Conservation (phyloP, 1,139 yeast genomes). For the Lodderomyces orthopsilosis region DNA sequence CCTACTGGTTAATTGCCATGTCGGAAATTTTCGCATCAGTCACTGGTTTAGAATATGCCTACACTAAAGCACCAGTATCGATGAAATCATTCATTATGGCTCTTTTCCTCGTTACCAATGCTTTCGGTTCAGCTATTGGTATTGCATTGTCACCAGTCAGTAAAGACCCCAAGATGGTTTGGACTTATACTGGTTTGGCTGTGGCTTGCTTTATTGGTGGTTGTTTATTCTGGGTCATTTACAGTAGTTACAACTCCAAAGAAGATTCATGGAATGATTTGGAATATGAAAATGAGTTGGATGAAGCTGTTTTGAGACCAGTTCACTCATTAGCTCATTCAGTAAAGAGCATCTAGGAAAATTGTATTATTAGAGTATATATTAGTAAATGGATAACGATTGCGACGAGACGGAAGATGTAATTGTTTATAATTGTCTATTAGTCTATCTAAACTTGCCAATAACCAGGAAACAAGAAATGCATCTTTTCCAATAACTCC, state of each 20-base stretch:
- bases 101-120: conserved; percentile 58
- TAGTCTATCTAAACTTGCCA: conserved; percentile 39
- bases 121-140: conserved; percentile 70
- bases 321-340: conserved; percentile 19
- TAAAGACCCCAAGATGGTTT: conserved; percentile 63
- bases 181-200: conserved; percentile 66
- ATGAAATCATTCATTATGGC: conserved; percentile 71
- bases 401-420: background rate
- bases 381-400: too few species aligned
- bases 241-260: conserved; percentile 52
- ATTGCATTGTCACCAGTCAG: conserved; percentile 68
- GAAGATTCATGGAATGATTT: conserved; percentile 63
- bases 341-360: conserved; percentile 9
- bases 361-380: background rate
- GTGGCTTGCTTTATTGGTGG: conserved; percentile 61
- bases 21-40: conserved; percentile 66
- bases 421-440: conserved; percentile 10
- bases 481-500: conserved; percentile 74
- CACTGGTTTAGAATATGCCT: conserved; percentile 68
- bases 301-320: conserved; percentile 19
- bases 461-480: conserved; percentile 89
- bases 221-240: conserved; percentile 57
- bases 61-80: conserved; percentile 63
- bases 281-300: conserved; percentile 33
- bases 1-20: conserved; percentile 58